Percentiles rank a stretch among this genome's conserved stretches.
Conservation (phyloP, 2,329 filamentous ascomycete genomes). For the Aspergillus terreus region DNA sequence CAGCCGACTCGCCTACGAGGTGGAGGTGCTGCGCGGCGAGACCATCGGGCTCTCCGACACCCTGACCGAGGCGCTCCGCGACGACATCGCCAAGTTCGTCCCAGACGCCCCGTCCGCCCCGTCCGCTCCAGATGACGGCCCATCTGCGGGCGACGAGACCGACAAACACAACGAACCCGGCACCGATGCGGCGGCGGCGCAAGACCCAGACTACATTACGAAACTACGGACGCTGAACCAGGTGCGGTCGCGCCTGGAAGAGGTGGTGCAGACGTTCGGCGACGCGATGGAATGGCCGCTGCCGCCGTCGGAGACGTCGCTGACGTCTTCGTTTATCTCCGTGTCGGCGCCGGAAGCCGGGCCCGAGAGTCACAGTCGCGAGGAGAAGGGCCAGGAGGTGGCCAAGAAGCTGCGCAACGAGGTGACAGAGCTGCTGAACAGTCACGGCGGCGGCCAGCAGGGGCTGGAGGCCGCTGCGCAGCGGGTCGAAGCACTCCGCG, state of each 20-base stretch:
- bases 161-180: neutral
- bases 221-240: conserved; percentile 78
- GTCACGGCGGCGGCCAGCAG: conserved; percentile 55
- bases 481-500: conserved; percentile 72
- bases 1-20: conserved; percentile 85
- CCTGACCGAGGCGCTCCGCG: conserved; percentile 66
- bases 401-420: conserved; percentile 63
- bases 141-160: neutral
- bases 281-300: conserved; percentile 95
- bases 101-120: conserved; percentile 42
- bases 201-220: conserved; percentile 65
- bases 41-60: conserved; percentile 75
- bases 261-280: conserved; percentile 86
- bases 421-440: conserved; percentile 63
- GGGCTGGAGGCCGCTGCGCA: conserved; percentile 67
- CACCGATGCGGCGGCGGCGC: conserved; percentile 8
- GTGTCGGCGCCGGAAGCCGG: conserved; percentile 80
- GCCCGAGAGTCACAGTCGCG: conserved; percentile 63
- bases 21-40: conserved; percentile 88
- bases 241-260: conserved; percentile 79
- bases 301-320: conserved; percentile 79
- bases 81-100: conserved; percentile 71
- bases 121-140: conserved; percentile 1
- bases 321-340: conserved; percentile 81
- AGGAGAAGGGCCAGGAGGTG: conserved; percentile 85